Percentiles rank a stretch among this genome's conserved stretches.
Evolutionary conservation across 129 eudicot genomes (phyloP).

Genomic region (Helianthus annuus): DNA sequence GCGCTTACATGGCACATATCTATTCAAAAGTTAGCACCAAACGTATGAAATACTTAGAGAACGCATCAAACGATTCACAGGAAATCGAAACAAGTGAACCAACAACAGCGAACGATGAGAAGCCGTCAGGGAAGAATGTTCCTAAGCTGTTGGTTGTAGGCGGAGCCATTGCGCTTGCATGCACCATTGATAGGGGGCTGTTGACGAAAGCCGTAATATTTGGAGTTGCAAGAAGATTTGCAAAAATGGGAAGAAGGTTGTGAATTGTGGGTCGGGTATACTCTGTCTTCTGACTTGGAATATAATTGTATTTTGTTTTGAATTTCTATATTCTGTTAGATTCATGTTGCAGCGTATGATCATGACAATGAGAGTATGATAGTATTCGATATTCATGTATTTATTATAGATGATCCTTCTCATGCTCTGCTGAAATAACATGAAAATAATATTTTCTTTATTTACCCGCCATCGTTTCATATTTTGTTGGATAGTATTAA

Average conservation of each 20-base stretch:
- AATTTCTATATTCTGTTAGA: conserved; percentile 16
- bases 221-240: conserved; percentile 87
- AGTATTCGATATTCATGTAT: conserved; percentile 25
- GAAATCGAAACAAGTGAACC: conserved; percentile 36
- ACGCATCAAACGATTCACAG: conserved; percentile 28
- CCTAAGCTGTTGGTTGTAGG: conserved; percentile 67
- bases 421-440: conserved; percentile 46
- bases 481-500: too few relatives aligned
- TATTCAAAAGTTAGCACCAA: conserved; percentile 48
- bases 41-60: conserved; percentile 41
- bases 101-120: conserved; percentile 33
- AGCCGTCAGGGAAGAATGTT: conserved; percentile 53
- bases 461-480: background rate
- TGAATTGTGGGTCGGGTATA: conserved; percentile 38
- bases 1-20: conserved; percentile 73
- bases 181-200: conserved; percentile 79
- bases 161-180: conserved; percentile 87
- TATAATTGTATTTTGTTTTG: conserved; percentile 29
- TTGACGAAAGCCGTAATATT: conserved; percentile 86
- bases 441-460: conserved; percentile 18
- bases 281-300: conserved; percentile 8
- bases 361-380: conserved; percentile 31
- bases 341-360: conserved; percentile 38
- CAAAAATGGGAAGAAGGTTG: conserved; percentile 63
- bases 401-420: conserved; percentile 27